phyloP scores from a whole-genome alignment of 768 basidiomycete species.

The Hortiboletus campestris region DNA sequence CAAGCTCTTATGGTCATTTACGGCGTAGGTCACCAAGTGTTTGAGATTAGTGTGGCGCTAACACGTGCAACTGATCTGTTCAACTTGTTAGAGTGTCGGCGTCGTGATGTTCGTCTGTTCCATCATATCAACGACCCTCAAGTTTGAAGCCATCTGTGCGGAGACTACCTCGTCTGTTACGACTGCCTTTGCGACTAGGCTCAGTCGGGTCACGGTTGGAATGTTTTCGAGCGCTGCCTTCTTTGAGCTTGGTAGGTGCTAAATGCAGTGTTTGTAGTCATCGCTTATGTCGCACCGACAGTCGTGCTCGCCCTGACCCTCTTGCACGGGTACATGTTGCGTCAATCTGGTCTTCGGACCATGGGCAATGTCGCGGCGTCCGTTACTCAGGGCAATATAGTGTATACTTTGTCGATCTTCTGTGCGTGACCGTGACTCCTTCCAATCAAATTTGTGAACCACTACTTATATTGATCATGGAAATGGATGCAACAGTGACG shows the following conservation, averaged over 20 bases:
- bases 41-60: not conserved
- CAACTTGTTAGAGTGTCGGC: not conserved
- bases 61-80: not conserved
- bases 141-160: slow-evolving; percentile 3
- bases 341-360: not conserved
- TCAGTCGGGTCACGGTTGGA: slow-evolving; percentile 4
- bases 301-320: slow-evolving; percentile 10
- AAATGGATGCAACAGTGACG: not conserved
- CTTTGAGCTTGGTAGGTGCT: slow-evolving; percentile 11
- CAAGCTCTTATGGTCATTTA: not conserved
- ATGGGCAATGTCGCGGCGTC: not conserved
- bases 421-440: too few species aligned
- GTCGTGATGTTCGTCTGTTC: slow-evolving; percentile 4
- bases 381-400: slow-evolving; percentile 6
- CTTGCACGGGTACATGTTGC: not conserved
- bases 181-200: not conserved
- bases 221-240: slow-evolving; percentile 9
- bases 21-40: not conserved
- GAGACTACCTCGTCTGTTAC: not conserved
- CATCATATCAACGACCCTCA: not conserved
- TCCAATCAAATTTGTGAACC: too few species aligned
- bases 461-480: too few species aligned
- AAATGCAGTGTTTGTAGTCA: not conserved
- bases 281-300: not conserved
- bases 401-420: not conserved